phyloP scores from a whole-genome alignment of 805 yeast species.

The Lipomyces orientalis region DNA sequence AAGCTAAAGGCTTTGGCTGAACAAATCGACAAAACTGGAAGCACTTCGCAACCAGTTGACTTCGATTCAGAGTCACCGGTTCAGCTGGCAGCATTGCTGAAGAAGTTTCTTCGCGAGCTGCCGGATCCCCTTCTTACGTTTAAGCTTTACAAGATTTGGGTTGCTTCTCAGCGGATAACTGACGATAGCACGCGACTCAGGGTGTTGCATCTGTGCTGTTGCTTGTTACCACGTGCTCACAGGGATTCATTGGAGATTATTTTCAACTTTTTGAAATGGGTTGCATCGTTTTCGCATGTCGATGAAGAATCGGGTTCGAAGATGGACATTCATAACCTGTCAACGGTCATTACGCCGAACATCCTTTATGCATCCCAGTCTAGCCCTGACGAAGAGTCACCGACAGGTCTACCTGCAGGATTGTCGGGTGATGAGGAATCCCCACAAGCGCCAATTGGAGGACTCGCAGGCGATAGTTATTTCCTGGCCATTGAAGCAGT shows the following conservation, averaged over 20 bases:
- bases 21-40: conserved; percentile 63
- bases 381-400: conserved; percentile 36
- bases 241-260: conserved; percentile 87
- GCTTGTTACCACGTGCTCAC: conserved; percentile 79
- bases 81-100: conserved; percentile 90
- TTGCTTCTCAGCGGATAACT: conserved; percentile 44
- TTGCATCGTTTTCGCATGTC: conserved; percentile 90
- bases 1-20: conserved; percentile 74
- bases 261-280: conserved; percentile 88
- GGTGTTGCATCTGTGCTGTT: conserved; percentile 66
- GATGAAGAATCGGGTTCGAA: conserved; percentile 91
- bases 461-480: conserved; percentile 66
- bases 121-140: conserved; percentile 90
- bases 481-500: conserved; percentile 91
- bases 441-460: conserved; percentile 37
- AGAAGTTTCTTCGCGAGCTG: conserved; percentile 87
- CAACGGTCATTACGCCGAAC: conserved; percentile 95
- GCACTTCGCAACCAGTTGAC: conserved; percentile 8
- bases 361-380: conserved; percentile 60
- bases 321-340: conserved; percentile 94
- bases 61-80: conserved; percentile 72
- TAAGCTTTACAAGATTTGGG: conserved; percentile 76
- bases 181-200: conserved; percentile 56
- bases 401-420: conserved; percentile 40
- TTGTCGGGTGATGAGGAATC: conserved; percentile 40